phyloP scores from a whole-genome alignment of 768 basidiomycete genomes.

The Coprinopsis marcescibilis region DNA sequence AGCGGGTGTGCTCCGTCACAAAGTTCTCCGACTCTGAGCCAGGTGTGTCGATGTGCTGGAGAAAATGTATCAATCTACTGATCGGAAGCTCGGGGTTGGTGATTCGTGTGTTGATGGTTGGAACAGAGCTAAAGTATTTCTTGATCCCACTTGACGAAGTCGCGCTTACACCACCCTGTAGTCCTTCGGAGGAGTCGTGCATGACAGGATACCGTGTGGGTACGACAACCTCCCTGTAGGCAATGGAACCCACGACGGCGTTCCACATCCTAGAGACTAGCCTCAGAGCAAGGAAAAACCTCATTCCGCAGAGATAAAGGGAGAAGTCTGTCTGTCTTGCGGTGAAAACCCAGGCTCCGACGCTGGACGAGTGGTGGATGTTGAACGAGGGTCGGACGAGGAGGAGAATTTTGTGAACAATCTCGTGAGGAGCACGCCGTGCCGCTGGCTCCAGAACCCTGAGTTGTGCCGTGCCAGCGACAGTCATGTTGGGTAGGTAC shows the following conservation, averaged over 20 bases:
- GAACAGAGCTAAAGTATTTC: background rate
- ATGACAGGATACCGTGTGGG: conserved; percentile 4
- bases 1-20: background rate
- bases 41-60: background rate
- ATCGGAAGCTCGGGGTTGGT: background rate
- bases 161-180: background rate
- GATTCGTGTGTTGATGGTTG: background rate
- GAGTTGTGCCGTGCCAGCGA: no score
- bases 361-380: background rate
- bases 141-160: no score
- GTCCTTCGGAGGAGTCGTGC: no score
- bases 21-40: background rate
- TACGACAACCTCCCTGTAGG: conserved; percentile 4
- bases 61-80: background rate
- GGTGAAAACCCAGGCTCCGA: conserved; percentile 2
- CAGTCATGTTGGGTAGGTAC: no score
- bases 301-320: conserved; percentile 2
- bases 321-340: conserved; percentile 3
- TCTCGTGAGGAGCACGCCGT: conserved; percentile 1
- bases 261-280: conserved; percentile 8
- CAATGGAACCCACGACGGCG: background rate
- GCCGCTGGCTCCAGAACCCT: conserved; percentile 1
- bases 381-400: conserved; percentile 3
- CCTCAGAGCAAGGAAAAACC: background rate
- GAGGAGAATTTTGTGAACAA: conserved; percentile 3